Base-by-base conservation (phyloP, 2,329 filamentous ascomycete genomes). In the Penicillium sp. region DNA sequence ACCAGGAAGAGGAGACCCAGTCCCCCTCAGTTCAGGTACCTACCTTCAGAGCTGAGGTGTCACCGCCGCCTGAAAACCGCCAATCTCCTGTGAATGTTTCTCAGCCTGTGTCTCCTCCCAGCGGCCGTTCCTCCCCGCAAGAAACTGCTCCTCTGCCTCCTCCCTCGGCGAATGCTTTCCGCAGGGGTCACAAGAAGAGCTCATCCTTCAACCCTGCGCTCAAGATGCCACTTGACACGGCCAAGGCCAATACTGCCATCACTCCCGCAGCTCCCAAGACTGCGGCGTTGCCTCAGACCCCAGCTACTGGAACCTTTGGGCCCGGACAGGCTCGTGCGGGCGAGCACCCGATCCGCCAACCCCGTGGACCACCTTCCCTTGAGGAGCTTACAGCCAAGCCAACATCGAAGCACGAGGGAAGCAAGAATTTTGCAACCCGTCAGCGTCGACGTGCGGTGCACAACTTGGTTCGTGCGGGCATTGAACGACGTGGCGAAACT, bases 401-500 rank as follows among this genome's bases (percentile, higher is more conserved):
- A 1, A 97, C 91, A 7, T 84, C 88, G 58, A 95, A 89, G 73
- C 82, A 91, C 56, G 91, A 97, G 69, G 93, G 91, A 22, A 96
- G 91, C 82, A 75, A 96, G 81, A 98, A 98, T 75, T 98, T 98
- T 72, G 87, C 87, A 10, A 83, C 89, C 49, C 89, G 93, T 54
- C 90, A 94, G 63, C 88, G 93, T 52, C 88, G 91, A 56, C 89
- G 87, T 61, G 93, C 93, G 24, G 83, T 98, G 38, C 84, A 90
- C 74, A 96, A 89, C 66, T 80, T 98, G 43, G 87, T 96, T 54
- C 87, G 87, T 57, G 91, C 91, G 47, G 90, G 91, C 13, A 79
- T 93, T 55, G 88, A 89, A 64, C 87, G 93, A 52, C 88, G 91
- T 49, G 79, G 67, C n/a, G 66, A 79, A 76, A 85, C 79, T 72